phyloP scores from a whole-genome alignment of 1,284 basidiomycete genomes.

The Irpex rosettiformis region DNA sequence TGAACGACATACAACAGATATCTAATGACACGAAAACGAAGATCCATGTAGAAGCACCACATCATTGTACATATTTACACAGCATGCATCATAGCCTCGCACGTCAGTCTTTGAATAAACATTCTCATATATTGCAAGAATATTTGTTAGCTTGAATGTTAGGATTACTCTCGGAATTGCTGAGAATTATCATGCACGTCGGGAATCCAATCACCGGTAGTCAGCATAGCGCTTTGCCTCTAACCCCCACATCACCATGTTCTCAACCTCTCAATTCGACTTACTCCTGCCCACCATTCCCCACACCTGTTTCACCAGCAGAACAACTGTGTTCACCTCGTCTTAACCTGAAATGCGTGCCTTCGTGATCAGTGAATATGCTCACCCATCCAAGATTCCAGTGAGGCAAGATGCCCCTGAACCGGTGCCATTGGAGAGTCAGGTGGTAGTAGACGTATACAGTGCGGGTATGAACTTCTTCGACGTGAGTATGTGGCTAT shows the following conservation, averaged over 20 bases:
- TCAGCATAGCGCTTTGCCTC: not conserved
- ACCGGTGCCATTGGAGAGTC: conserved; percentile 45
- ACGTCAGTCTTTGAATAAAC: not conserved
- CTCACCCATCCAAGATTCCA: conserved; percentile 69
- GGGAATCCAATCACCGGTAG: not conserved
- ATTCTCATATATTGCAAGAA: no score
- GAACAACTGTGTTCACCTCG: not conserved
- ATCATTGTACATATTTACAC: conserved; percentile 15
- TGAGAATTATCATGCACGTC: not conserved
- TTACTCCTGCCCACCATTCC: not conserved
- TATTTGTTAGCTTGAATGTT: not conserved
- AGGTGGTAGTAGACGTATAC: conserved; percentile 84
- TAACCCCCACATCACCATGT: not conserved
- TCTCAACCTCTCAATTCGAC: not conserved
- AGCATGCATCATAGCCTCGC: conserved; percentile 11
- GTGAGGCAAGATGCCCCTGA: conserved; percentile 58
- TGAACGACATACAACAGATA: conserved; percentile 21
- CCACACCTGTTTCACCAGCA: not conserved
- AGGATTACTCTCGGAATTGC: not conserved
- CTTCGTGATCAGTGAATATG: conserved; percentile 70
- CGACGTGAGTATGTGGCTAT: conserved; percentile 44
- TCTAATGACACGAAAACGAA: conserved; percentile 7
- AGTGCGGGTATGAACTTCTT: conserved; percentile 79
- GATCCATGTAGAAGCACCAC: conserved; percentile 14
- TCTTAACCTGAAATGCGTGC: conserved; percentile 59